Evolutionary conservation across 2,329 filamentous ascomycete genomes (phyloP).

Genomic region (Epichloe gansuensis): DNA sequence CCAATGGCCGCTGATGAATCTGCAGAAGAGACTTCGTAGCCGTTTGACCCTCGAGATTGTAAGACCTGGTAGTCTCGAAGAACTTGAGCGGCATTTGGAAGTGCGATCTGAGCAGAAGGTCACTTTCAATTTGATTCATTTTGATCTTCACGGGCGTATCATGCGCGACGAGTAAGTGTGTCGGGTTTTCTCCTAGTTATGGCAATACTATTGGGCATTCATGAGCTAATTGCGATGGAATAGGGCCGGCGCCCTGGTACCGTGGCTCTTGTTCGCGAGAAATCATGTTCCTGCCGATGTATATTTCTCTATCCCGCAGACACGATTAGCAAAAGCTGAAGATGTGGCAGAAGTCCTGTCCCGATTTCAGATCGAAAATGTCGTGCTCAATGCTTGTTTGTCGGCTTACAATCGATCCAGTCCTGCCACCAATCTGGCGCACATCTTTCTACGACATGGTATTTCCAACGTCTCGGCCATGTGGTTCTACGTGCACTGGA

Average conservation of each 20-base stretch:
- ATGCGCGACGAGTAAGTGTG: slow-evolving; percentile 14
- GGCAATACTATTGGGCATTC: not conserved
- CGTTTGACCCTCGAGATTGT: slow-evolving; percentile 15
- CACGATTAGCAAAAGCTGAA: slow-evolving; percentile 12
- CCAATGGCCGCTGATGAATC: slow-evolving; percentile 18
- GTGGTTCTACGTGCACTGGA: slow-evolving; percentile 19
- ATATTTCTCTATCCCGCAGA: slow-evolving; percentile 13
- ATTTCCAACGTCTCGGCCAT: slow-evolving; percentile 17
- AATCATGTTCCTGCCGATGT: slow-evolving; percentile 7
- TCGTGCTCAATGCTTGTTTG: slow-evolving; percentile 18
- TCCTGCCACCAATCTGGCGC: slow-evolving; percentile 15
- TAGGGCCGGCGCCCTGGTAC: slow-evolving; percentile 12
- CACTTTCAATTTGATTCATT: slow-evolving; percentile 17
- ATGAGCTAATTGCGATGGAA: not conserved
- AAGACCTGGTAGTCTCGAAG: slow-evolving; percentile 14
- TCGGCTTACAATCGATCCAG: slow-evolving; percentile 17
- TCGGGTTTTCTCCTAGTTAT: not conserved
- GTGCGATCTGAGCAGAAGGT: slow-evolving; percentile 12
- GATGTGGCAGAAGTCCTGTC: slow-evolving; percentile 14
- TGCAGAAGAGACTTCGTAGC: slow-evolving; percentile 16
- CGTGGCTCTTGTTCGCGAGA: slow-evolving; percentile 17
- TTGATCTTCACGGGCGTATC: slow-evolving; percentile 17
- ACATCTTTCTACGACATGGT: slow-evolving; percentile 16
- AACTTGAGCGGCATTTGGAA: slow-evolving; percentile 13
- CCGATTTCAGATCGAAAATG: slow-evolving; percentile 14